Evolutionary conservation across 495 filamentous ascomycete genomes (phyloP).

Genomic region (Neurospora discreta): DNA sequence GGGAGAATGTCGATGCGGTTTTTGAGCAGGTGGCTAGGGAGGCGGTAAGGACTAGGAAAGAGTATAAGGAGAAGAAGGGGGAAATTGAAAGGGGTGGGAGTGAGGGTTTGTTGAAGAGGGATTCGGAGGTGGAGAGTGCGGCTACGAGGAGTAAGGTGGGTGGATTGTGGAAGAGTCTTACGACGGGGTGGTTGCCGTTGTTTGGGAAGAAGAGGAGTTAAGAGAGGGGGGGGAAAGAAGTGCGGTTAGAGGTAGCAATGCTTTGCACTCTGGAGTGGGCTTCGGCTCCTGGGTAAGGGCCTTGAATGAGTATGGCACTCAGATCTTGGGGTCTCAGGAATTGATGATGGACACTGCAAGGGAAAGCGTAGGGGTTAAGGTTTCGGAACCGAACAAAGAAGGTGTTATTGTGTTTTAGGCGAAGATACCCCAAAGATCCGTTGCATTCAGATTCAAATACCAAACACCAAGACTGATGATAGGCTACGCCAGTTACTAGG

Average conservation of each 20-base stretch:
- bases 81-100: constrained; percentile 7
- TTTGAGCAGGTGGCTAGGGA: constrained; percentile 23
- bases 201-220: not conserved
- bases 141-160: not conserved
- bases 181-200: not conserved
- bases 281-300: not conserved
- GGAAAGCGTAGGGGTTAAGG: too few species aligned
- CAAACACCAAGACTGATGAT: not conserved
- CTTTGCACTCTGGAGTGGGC: not conserved
- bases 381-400: not conserved
- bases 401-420: not conserved
- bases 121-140: not conserved
- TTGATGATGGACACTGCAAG: too few species aligned
- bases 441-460: not conserved
- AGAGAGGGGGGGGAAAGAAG: too few species aligned
- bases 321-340: too few species aligned
- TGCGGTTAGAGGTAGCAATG: not conserved
- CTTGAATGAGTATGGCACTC: too few species aligned
- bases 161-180: not conserved
- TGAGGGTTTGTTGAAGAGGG: not conserved
- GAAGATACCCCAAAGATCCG: not conserved
- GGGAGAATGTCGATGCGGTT: constrained; percentile 22
- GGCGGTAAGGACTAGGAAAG: constrained; percentile 15
- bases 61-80: constrained; percentile 15
- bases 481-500: not conserved